Evolutionary conservation across 129 eudicot species (phyloP), one percentile per base, ranked within the genome.

Genomic region (Rutidosis leptorrhynchoides): DNA sequence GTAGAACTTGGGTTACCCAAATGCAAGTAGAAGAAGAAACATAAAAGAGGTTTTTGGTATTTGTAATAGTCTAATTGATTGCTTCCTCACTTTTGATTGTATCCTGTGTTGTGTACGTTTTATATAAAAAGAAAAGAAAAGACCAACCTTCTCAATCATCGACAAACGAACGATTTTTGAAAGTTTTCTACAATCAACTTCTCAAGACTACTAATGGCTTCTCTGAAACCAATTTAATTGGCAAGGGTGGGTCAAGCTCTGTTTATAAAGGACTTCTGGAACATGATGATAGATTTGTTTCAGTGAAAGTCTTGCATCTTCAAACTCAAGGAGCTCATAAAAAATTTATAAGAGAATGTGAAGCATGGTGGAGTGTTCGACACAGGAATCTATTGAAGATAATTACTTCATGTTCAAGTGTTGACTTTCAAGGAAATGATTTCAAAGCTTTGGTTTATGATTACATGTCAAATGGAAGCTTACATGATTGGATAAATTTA

Each of bases 341-440:
- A 40, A 76, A 75, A 35, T 76, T 76, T 32, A 6, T 29, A 63
- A 40, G 42, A 3, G 80, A 76, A 29, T 76, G 80, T 62, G 71
- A 76, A 70, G 51, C 68, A 19, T 56, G 62, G 62, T 6, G 33
- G 2, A 56, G 17, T 26, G 25, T 56, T 56, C 62, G 62, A 56
- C 62, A 56, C 16, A 15, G 62, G 20, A 56, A 56, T 25, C 1
- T 56, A 2, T 24, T 56, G 62, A 56, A 56, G 33, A 56, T 56
- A 10, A 56, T 22, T 24, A 56, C 62, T 24, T 25, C 35, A 8
- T 25, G 62, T 25, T 56, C 62, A 56, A 12, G 62, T 22, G 33
- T 22, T 22, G 59, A 54, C 29, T 54, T 54, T 22, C 29, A 54
- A 22, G 59, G 59, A 0, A 54, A 54, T 54, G 59, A 54, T 54